Conservation (phyloP, 1,284 basidiomycete genomes). For the Sporisorium scitamineum region DNA sequence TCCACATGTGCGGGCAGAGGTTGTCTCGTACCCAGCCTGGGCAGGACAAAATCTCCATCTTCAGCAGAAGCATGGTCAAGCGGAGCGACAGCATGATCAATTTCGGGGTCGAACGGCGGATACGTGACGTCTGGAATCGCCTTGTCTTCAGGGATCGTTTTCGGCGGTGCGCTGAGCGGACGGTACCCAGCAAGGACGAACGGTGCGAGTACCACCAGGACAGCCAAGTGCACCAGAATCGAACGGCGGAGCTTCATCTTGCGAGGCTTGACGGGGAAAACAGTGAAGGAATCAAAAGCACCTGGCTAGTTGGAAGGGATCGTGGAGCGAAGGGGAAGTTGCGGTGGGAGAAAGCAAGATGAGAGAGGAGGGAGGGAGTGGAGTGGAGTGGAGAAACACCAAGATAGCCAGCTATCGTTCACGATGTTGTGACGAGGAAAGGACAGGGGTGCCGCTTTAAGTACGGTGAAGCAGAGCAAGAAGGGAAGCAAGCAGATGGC, state of each 20-base stretch:
- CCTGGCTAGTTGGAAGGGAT: background rate
- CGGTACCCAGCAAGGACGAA: too few species aligned
- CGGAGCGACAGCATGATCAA: too few species aligned
- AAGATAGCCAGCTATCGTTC: conserved; percentile 1
- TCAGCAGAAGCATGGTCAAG: too few species aligned
- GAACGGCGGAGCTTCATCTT: background rate
- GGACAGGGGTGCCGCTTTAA: background rate
- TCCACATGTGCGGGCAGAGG: too few species aligned
- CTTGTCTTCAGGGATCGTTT: background rate
- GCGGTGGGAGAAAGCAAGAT: background rate
- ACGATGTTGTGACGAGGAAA: background rate
- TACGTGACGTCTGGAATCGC: background rate
- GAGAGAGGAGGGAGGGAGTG: background rate
- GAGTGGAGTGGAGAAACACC: background rate
- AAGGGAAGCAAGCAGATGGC: too few species aligned
- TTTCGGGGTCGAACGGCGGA: background rate
- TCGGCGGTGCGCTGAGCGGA: background rate
- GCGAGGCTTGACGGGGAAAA: background rate
- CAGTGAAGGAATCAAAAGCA: background rate
- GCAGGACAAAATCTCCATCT: background rate
- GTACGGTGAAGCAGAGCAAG: background rate
- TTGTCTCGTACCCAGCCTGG: too few species aligned
- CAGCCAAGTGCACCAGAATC: background rate
- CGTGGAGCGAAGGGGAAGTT: background rate
- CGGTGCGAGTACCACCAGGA: background rate